Percentiles rank a stretch among this genome's conserved stretches.
Conservation (phyloP, 352 stramenopile species). For the Globisporangium middletonii region DNA sequence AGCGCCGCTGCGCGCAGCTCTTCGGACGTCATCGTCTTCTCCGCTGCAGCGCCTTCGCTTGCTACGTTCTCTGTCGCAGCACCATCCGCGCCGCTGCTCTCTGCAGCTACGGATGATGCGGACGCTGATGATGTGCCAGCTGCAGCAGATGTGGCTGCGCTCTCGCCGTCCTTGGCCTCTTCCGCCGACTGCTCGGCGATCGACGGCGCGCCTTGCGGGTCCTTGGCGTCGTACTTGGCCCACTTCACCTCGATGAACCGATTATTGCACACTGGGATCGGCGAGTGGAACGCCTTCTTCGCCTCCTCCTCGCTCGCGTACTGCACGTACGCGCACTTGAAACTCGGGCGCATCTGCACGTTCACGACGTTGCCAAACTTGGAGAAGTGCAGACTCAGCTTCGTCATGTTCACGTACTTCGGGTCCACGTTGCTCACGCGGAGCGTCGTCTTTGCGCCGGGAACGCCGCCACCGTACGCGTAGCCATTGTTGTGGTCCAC, state of each 20-base stretch:
- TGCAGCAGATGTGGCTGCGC: constrained; percentile 2
- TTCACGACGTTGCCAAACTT: constrained; percentile 89
- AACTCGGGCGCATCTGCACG: constrained; percentile 79
- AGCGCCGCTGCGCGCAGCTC: constrained; percentile 64
- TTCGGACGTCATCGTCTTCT: constrained; percentile 67
- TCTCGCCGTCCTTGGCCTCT: constrained; percentile 29
- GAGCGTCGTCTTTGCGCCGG: constrained; percentile 60
- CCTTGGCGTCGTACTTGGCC: constrained; percentile 75
- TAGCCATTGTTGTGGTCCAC: background rate
- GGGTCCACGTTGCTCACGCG: constrained; percentile 81
- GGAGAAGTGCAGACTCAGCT: constrained; percentile 81
- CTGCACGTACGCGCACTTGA: constrained; percentile 82
- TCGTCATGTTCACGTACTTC: constrained; percentile 89
- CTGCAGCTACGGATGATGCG: too few relatives aligned
- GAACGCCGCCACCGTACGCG: background rate
- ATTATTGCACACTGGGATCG: constrained; percentile 86
- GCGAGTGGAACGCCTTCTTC: constrained; percentile 83
- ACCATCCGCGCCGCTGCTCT: background rate
- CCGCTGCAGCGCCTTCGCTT: constrained; percentile 23
- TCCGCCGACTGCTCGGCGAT: constrained; percentile 27
- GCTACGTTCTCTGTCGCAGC: background rate
- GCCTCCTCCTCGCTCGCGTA: constrained; percentile 79
- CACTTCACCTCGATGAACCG: constrained; percentile 87
- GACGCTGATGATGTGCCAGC: too few relatives aligned
- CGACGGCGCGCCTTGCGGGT: constrained; percentile 41